A percentile compares a stretch with the other conserved stretches of the same genome.
These are phyloP conservation scores for Aspergillus hortae DNA, from an alignment of 2,329 filamentous ascomycete species.

Conservation along the genomic window DNA sequence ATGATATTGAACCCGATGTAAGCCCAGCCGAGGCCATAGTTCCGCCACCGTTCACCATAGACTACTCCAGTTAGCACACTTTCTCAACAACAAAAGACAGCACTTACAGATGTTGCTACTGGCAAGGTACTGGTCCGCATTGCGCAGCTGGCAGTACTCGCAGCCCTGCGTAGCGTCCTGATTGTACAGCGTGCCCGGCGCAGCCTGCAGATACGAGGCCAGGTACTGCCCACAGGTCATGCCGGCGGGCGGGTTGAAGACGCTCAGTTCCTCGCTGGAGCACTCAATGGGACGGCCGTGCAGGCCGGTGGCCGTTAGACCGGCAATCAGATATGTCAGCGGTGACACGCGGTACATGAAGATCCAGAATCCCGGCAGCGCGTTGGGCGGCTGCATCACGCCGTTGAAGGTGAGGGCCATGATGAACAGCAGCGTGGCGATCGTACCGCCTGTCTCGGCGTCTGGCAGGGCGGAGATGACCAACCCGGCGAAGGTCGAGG, in stretches of 20 bases:
- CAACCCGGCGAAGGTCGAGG: conserved; percentile 75
- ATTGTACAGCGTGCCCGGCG: conserved; percentile 56
- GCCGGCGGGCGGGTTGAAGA: conserved; percentile 60
- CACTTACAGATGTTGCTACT: conserved; percentile 42
- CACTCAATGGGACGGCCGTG: conserved; percentile 65
- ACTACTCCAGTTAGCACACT: conserved; percentile 12
- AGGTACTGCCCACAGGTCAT: conserved; percentile 62
- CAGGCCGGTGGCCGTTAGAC: conserved; percentile 67
- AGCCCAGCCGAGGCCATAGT: conserved; percentile 62
- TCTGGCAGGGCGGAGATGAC: conserved; percentile 72
- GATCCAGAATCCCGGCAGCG: conserved; percentile 72
- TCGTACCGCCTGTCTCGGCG: conserved; percentile 70
- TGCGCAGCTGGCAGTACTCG: conserved; percentile 42
- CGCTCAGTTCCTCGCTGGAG: conserved; percentile 64
- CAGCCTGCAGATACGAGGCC: conserved; percentile 43
- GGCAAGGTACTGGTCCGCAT: conserved; percentile 41
- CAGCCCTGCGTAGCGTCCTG: conserved; percentile 49
- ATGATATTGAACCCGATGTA: conserved; percentile 59
- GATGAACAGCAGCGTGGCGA: conserved; percentile 72
- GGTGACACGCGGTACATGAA: conserved; percentile 82
- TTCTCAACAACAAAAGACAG: background rate
- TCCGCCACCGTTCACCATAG: conserved; percentile 63
- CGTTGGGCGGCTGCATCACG: conserved; percentile 63
- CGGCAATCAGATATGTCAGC: conserved; percentile 75
- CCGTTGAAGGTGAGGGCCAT: conserved; percentile 69